Percentiles rank a stretch among this genome's conserved stretches.
These are phyloP conservation scores for Verticillium klebahnii DNA, from an alignment of 2,329 filamentous ascomycete species.

Conservation along the genomic window DNA sequence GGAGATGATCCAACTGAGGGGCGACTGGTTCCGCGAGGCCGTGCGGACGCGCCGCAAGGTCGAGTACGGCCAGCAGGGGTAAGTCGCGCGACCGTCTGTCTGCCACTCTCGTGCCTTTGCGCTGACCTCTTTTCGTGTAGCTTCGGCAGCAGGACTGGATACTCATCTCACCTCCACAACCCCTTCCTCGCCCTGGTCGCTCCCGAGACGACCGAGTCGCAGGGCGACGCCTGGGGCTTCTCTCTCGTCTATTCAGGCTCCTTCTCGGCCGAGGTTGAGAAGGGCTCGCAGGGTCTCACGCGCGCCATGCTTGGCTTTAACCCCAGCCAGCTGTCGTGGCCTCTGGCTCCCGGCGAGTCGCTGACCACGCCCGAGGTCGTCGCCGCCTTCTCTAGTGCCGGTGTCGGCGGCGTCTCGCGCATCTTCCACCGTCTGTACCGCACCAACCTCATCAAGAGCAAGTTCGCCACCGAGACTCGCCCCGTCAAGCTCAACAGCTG, in stretches of 20 bases:
- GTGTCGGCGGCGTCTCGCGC: constrained; percentile 58
- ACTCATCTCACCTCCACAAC: constrained; percentile 61
- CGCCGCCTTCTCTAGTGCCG: constrained; percentile 53
- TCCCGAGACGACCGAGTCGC: constrained; percentile 53
- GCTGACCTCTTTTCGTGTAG: constrained; percentile 23
- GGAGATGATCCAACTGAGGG: constrained; percentile 57
- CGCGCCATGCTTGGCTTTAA: constrained; percentile 58
- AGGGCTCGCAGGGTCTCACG: constrained; percentile 56
- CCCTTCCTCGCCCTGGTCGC: constrained; percentile 56
- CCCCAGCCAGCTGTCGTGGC: constrained; percentile 55
- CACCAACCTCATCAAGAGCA: constrained; percentile 54
- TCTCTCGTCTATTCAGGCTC: constrained; percentile 62
- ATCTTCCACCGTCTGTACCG: constrained; percentile 58
- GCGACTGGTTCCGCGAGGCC: constrained; percentile 59
- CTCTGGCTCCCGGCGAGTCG: constrained; percentile 48
- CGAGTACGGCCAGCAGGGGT: constrained; percentile 52
- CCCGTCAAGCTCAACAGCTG: constrained; percentile 61
- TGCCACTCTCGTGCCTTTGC: not conserved
- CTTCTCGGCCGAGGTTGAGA: constrained; percentile 57
- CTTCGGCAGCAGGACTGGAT: constrained; percentile 57
- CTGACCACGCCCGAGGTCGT: constrained; percentile 60
- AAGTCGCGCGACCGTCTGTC: constrained; percentile 11
- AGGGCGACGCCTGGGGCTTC: constrained; percentile 61
- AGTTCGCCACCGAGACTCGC: constrained; percentile 44
- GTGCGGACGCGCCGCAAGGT: constrained; percentile 49